phyloP scores from a whole-genome alignment of 2,329 filamentous ascomycete genomes.

The Fusarium sp. region DNA sequence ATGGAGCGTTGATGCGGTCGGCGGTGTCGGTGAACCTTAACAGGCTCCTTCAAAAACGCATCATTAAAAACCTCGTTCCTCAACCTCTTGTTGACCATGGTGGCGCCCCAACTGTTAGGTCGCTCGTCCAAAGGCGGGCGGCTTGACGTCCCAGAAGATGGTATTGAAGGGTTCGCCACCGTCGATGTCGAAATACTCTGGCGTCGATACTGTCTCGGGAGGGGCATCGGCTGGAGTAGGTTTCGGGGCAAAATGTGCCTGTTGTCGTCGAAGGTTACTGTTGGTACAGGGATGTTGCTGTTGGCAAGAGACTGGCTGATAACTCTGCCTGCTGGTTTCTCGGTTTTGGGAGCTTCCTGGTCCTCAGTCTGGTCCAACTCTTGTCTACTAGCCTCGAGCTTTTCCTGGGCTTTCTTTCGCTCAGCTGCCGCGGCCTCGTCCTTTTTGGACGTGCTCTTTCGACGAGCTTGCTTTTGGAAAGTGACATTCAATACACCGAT shows the following conservation, averaged over 20 bases:
- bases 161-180: slow-evolving; percentile 23
- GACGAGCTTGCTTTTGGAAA: slow-evolving; percentile 86
- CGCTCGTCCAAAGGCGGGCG: slow-evolving; percentile 66
- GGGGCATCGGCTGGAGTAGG: slow-evolving; percentile 75
- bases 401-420: slow-evolving; percentile 55
- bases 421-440: slow-evolving; percentile 60
- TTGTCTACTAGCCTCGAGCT: slow-evolving; percentile 38
- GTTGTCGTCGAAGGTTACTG: slow-evolving; percentile 95
- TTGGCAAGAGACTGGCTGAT: slow-evolving; percentile 83
- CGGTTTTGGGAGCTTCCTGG: slow-evolving; percentile 22
- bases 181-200: slow-evolving; percentile 54
- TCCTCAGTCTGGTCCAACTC: slow-evolving; percentile 37
- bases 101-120: slow-evolving; percentile 87
- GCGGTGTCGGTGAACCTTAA: slow-evolving; percentile 84
- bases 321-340: slow-evolving; percentile 57
- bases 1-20: slow-evolving; percentile 78
- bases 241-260: slow-evolving; percentile 91
- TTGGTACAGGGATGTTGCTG: slow-evolving; percentile 77
- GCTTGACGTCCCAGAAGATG: slow-evolving; percentile 20
- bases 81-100: slow-evolving; percentile 88
- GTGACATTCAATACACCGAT: slow-evolving; percentile 98
- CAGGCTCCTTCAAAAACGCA: slow-evolving; percentile 87
- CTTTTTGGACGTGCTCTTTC: slow-evolving; percentile 68
- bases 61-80: slow-evolving; percentile 94
- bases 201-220: slow-evolving; percentile 52